These are phyloP conservation scores for Eragrostis tef DNA, from an alignment of 202 grass and related monocot genomes.

Conservation along the genomic window DNA sequence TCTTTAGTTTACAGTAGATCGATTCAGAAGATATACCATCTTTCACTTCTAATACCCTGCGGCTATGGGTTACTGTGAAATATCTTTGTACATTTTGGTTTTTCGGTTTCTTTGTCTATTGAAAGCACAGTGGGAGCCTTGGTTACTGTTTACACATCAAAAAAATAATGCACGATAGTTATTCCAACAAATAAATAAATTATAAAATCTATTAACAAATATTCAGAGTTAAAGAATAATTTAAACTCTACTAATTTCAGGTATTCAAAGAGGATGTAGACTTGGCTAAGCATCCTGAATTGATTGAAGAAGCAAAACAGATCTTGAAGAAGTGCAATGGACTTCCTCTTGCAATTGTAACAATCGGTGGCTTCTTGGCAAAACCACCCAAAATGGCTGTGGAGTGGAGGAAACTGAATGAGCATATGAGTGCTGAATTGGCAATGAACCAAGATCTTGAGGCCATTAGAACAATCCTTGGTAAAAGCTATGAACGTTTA, in stretches of 20 bases:
- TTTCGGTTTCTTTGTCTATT: too few relatives aligned
- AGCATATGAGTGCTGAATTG: conserved; percentile 15
- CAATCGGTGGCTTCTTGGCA: conserved; percentile 24
- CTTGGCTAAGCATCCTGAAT: not conserved
- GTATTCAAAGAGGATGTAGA: not conserved
- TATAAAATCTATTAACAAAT: not conserved
- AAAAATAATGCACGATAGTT: not conserved
- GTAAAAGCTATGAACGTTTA: conserved; percentile 32
- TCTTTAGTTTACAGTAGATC: too few relatives aligned
- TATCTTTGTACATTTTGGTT: too few relatives aligned
- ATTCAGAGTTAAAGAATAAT: not conserved
- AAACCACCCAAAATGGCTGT: not conserved
- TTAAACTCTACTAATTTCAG: not conserved
- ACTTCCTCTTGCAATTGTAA: not conserved
- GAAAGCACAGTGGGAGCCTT: too few relatives aligned
- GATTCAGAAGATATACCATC: too few relatives aligned
- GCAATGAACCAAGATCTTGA: not conserved
- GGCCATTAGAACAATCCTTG: not conserved
- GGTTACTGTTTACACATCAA: too few relatives aligned
- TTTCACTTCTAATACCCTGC: too few relatives aligned
- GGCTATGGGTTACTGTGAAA: too few relatives aligned
- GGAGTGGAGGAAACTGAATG: conserved; percentile 24
- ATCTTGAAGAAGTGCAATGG: conserved; percentile 41
- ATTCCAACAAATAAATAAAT: not conserved
- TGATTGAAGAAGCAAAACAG: not conserved